Conservation (phyloP, 202 grass and related monocot genomes). For the Setaria viridis region DNA sequence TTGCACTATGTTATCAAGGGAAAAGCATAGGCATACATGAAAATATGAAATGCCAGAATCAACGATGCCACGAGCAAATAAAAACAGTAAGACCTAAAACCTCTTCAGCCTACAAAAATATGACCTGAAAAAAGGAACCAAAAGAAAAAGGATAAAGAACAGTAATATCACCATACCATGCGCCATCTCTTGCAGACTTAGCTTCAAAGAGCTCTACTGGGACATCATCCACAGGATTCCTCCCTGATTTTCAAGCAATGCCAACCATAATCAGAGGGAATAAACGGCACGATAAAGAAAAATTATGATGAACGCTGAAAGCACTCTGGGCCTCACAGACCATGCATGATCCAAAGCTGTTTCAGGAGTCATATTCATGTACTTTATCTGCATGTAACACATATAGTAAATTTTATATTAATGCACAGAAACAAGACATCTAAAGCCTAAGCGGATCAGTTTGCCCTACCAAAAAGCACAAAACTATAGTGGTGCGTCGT, state of each 20-base stretch:
- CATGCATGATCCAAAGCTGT: constrained; percentile 60
- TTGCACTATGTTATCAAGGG: too few species aligned
- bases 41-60: too few species aligned
- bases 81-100: too few species aligned
- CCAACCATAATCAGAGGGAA: not conserved
- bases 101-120: too few species aligned
- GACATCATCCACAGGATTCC: not conserved
- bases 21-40: too few species aligned
- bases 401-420: not conserved
- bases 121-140: too few species aligned
- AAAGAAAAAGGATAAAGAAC: not conserved
- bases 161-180: not conserved
- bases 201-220: not conserved
- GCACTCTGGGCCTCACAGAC: constrained; percentile 67
- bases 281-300: not conserved
- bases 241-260: not conserved
- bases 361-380: constrained; percentile 75
- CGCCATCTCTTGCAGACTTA: not conserved
- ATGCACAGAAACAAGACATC: not conserved
- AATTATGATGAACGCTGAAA: constrained; percentile 40
- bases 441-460: not conserved
- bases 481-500: constrained; percentile 76
- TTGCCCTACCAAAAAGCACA: constrained; percentile 75
- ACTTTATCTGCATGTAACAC: constrained; percentile 61
- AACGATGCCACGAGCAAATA: too few species aligned